Percentiles rank a stretch among this genome's conserved stretches.
Conservation (phyloP, 208 protist species). For the Crithidia bombi region DNA sequence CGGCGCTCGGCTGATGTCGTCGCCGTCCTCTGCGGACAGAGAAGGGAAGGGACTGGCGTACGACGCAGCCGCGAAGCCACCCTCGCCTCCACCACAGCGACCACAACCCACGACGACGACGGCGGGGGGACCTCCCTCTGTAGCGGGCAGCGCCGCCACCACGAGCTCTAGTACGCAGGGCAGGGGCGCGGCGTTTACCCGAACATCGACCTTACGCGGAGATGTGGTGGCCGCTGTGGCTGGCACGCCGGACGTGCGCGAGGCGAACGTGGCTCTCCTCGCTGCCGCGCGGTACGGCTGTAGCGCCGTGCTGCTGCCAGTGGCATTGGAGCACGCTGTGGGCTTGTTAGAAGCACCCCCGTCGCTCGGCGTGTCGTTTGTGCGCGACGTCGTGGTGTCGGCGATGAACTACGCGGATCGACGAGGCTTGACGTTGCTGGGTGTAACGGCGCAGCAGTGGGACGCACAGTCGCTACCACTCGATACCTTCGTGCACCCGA, state of each 20-base stretch:
- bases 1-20: constrained; percentile 3
- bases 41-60: not conserved
- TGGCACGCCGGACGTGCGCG: constrained; percentile 39
- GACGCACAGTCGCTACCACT: constrained; percentile 42
- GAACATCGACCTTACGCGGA: constrained; percentile 42
- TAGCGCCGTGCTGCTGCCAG: constrained; percentile 59
- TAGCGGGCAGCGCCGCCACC: constrained; percentile 12
- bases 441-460: constrained; percentile 44
- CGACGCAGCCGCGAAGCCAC: constrained; percentile 14
- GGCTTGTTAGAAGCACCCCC: constrained; percentile 43
- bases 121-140: not conserved
- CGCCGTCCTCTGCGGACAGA: not conserved
- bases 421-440: constrained; percentile 47
- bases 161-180: constrained; percentile 4
- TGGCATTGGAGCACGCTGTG: constrained; percentile 24
- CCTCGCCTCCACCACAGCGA: not conserved
- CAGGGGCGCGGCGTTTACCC: not conserved
- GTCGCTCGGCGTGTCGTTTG: constrained; percentile 51
- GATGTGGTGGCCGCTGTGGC: constrained; percentile 61
- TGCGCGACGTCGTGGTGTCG: constrained; percentile 53
- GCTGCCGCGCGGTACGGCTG: constrained; percentile 70
- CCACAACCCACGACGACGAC: not conserved
- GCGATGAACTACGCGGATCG: constrained; percentile 42
- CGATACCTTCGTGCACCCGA: constrained; percentile 51
- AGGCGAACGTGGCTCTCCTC: constrained; percentile 66